Conservation (phyloP, 139 green algal genomes). For the Coelastrella sp. region DNA sequence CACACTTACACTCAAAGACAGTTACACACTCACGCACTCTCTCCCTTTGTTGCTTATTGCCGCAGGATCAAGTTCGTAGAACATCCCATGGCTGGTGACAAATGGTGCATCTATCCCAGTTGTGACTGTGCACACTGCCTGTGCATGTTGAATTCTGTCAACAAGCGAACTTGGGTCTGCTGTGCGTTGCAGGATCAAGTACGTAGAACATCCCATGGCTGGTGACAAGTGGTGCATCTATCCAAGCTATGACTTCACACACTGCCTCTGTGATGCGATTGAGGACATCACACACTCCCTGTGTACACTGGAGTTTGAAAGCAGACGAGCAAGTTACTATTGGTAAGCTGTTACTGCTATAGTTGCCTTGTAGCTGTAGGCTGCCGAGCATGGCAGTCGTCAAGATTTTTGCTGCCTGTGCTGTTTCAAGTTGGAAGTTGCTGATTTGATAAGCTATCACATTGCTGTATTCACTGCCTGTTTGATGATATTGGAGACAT, state of each 20-base stretch:
- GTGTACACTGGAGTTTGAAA: too few species aligned
- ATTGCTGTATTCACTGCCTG: too few species aligned
- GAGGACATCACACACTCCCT: conserved; percentile 99
- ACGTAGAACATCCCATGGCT: conserved; percentile 89
- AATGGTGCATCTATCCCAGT: conserved; percentile 99
- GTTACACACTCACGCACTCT: too few species aligned
- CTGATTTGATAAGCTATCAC: too few species aligned
- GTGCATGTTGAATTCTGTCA: too few species aligned
- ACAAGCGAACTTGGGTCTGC: too few species aligned
- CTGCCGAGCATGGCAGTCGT: too few species aligned
- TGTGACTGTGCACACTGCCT: not conserved
- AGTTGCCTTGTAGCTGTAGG: not conserved
- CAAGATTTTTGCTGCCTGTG: too few species aligned
- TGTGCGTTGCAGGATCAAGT: conserved; percentile 96
- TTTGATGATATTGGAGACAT: too few species aligned
- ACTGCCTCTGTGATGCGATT: conserved; percentile 97
- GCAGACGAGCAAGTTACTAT: conserved; percentile 97
- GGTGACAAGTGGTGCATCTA: conserved; percentile 98
- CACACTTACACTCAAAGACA: too few species aligned
- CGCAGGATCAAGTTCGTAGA: conserved; percentile 93
- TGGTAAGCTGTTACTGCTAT: conserved; percentile 77
- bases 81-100: conserved; percentile 93
- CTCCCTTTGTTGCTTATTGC: conserved; percentile 59
- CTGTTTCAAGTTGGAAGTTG: too few species aligned
- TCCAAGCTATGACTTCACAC: conserved; percentile 99